Conservation (phyloP, 805 yeast species). For the Schwanniomyces occidentalis region DNA sequence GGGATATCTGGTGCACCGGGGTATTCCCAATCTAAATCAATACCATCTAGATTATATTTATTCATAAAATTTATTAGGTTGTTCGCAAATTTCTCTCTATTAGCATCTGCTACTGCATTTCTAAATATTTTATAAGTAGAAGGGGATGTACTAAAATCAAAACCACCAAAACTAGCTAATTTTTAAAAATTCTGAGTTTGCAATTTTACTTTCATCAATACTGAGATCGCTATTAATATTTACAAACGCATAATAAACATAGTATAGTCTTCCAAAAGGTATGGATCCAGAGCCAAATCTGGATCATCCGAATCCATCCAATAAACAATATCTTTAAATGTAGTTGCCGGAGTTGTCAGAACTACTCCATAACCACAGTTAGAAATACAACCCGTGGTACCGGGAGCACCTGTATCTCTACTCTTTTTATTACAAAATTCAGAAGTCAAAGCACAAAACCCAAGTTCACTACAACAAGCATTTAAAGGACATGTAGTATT, state of each 20-base stretch:
- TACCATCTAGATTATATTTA: constrained; percentile 16
- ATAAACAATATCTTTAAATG: constrained; percentile 15
- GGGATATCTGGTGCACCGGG: constrained; percentile 14
- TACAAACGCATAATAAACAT: constrained; percentile 19
- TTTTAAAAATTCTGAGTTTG: constrained; percentile 14
- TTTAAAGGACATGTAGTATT: constrained; percentile 16
- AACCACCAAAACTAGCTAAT: constrained; percentile 18
- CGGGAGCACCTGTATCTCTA: constrained; percentile 15
- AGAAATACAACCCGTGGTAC: constrained; percentile 16
- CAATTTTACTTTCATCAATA: no score
- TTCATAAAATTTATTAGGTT: constrained; percentile 13
- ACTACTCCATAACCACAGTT: constrained; percentile 19
- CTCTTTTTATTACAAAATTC: constrained; percentile 12
- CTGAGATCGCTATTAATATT: constrained; percentile 11
- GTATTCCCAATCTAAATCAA: constrained; percentile 23
- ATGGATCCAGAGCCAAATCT: no score
- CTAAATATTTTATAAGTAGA: constrained; percentile 13
- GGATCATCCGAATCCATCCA: constrained; percentile 17
- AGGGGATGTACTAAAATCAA: constrained; percentile 15
- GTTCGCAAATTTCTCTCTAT: constrained; percentile 14
- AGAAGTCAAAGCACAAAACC: constrained; percentile 15
- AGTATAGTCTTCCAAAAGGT: no score
- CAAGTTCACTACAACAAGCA: constrained; percentile 17
- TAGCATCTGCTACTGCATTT: constrained; percentile 10
- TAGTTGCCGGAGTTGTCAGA: constrained; percentile 11